Base-by-base conservation (phyloP, 73 alveolate species). In the Paramecium biaurelia region DNA sequence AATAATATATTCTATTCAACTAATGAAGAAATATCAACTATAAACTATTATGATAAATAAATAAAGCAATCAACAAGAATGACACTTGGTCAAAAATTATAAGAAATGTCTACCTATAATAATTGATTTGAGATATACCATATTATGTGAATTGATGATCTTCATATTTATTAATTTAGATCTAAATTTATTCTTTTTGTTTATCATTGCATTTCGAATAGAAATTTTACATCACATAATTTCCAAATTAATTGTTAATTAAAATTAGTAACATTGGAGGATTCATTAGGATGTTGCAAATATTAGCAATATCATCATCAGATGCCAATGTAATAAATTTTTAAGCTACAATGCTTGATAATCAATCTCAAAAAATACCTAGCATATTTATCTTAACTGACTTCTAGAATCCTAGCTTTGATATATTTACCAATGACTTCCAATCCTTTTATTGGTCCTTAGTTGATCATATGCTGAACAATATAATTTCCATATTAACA, bases 381-480 rank as follows among this genome's bases (percentile, higher is more conserved):
- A 4, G 90, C 90, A 79, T n/a, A 79, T 79, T 79, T 79, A 47
- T 79, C 90, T 79, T 79, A 63, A 45, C 90, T 47, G 24, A 79
- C 56, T 47, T 79, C 56, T 2, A 79, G 3, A 9, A 79, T 23
- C 1, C 56, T 79, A 10, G 32, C 32, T 42, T 34, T 38, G 21
- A 79, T 23, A 14, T 42, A 79, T 20, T 38, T 45, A 4, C 74
- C 74, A 43, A 79, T 79, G 2, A 24, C 45, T 24, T 79, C 90
- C 4, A 79, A 38, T 15, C 76, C 70, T 79, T 79, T 43, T 9
- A 32, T 14, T 7, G 90, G 76, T 41, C 76, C 90, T 47, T 38
- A 38, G n/a, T n/a, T 79, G 45, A 79, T 79, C 90, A 79, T 79
- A 79, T 79, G 90, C 14, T 79, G 56, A 9, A 79, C 90, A 4